Base-by-base conservation (phyloP, 202 grass and related monocot genomes). In the Bolboschoenoplectus hybrid region DNA sequence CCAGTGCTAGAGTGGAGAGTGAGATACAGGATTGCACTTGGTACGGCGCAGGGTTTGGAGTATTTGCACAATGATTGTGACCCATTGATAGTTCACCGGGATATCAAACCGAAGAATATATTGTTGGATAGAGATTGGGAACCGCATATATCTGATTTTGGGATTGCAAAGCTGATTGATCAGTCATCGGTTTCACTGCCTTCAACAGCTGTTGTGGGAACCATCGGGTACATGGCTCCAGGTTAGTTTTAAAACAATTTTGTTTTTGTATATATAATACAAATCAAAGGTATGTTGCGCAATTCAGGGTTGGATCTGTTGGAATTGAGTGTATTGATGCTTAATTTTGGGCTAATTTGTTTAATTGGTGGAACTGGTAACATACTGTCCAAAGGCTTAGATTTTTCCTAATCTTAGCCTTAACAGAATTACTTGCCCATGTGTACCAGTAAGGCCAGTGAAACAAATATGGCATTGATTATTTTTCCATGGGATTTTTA, bases 71-170 rank as follows among this genome's bases (percentile, higher is more conserved):
- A 91, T 67, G 91, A 94, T 26, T 97, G 92, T 81, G 34, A 26
- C 41, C 94, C 94, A 43, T 70, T 81, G 47, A 94, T 94, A 50
- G 84, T 94, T 78, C 94, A 92, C 60, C 74, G 90, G 10, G 94
- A 97, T 88, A 97, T 97, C 40, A 97, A 97, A 83, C 90, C 94
- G 1, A 93, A 85, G 11, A 97, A 97, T 82, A 97, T 97, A 87
- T 86, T 97, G 85, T 47, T 97, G 81, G 82, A 97, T 86, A 72
- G 84, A 51, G 81, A 92, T 34, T 90, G 89, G 92, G 92, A 89
- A 72, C 86, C 94, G 7, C 92, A 91, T 81, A 94, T 97, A 20
- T 92, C 94, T n/a, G 92, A 97, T 91, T 94, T 97, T 92, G 94
- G 94, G 81, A 91, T 97, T 57, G 94, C 94, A 43, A 97, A 92